phyloP scores from a whole-genome alignment of 2,329 filamentous ascomycete genomes.

The Fusarium sp. region DNA sequence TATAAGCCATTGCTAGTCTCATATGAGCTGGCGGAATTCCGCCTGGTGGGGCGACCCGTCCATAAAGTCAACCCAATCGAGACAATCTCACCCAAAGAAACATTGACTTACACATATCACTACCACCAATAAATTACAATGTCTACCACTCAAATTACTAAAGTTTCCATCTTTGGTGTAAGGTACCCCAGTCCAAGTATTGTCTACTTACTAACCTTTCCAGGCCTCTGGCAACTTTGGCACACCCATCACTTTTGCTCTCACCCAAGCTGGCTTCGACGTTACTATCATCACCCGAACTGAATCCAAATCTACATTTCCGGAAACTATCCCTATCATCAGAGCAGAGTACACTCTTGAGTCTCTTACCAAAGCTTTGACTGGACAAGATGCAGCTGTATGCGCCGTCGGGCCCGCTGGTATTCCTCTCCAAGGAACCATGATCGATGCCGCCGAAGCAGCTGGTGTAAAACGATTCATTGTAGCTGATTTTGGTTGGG shows the following conservation, averaged over 20 bases:
- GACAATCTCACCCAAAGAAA: background rate
- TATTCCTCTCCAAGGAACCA: constrained; percentile 17
- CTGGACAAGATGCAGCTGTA: constrained; percentile 19
- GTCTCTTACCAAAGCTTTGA: background rate
- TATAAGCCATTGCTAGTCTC: background rate
- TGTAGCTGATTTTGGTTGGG: constrained; percentile 31
- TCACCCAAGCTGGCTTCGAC: constrained; percentile 15
- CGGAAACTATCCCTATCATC: background rate
- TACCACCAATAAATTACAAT: constrained; percentile 5
- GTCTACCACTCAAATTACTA: constrained; percentile 1
- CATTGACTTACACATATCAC: constrained; percentile 13
- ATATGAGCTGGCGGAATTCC: constrained; percentile 21
- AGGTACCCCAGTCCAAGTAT: accelerated
- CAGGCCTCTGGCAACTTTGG: constrained; percentile 38
- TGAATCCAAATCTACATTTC: constrained; percentile 30
- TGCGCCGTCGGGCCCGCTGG: constrained; percentile 28
- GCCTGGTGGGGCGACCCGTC: constrained; percentile 10
- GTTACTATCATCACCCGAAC: constrained; percentile 29
- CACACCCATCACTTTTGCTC: constrained; percentile 30
- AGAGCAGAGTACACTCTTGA: constrained; percentile 9
- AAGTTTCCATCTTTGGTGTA: constrained; percentile 31
- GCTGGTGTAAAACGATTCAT: constrained; percentile 32
- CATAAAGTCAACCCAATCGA: constrained; percentile 20
- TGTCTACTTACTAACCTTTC: background rate
- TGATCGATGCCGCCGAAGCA: constrained; percentile 30